Evolutionary conservation across 2,329 filamentous ascomycete species (phyloP), one percentile per base, ranked within the genome.

Genomic region (Scopulariopsis brevicaulis): DNA sequence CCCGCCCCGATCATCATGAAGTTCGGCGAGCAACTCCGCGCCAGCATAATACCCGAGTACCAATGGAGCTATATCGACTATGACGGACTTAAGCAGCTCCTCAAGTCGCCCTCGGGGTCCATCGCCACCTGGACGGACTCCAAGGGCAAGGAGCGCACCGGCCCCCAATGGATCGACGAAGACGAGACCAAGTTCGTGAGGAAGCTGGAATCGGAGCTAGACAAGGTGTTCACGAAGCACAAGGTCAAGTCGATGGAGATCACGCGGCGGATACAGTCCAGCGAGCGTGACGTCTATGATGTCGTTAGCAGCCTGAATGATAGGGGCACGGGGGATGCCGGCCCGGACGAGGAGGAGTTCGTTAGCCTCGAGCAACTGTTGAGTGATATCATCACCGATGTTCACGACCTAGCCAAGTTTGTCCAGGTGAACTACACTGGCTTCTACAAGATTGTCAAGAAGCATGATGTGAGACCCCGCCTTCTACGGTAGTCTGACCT

Each of bases 361-460:
- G 83, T 95, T 77, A 76, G 96, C 65, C 81, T 97, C 35, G 94
- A 99, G 75, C 89, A 96, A 69, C 91, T 96, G 67, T 75, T 99
- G 67, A 96, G 91, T 73, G 94, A 99, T 71, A 92, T 99, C 68
- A 99, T 99, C 70, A 94, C 94, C 65, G 93, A 99, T 68, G 94
- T 99, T 24, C 93, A 99, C 73, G 94, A 99, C 67, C 80, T 99
- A 60, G 92, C 94, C 71, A 97, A 97, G 74, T 99, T 96, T 70
- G 95, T 96, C 7, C 93, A 96, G 75, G 77, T 99, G 69, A 99
- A 99, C 74, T 99, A 99, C 70, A 97, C 93, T 0, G 94, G 94
- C 5, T 99, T 99, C 71, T 95, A 96, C 77, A 99, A 99, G 79
- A 99, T 99, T 63, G 96, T 99, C 73, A 99, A 99, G 80, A 99